Conservation (phyloP, 2,329 filamentous ascomycete species). For the Bipolaris oryzae region DNA sequence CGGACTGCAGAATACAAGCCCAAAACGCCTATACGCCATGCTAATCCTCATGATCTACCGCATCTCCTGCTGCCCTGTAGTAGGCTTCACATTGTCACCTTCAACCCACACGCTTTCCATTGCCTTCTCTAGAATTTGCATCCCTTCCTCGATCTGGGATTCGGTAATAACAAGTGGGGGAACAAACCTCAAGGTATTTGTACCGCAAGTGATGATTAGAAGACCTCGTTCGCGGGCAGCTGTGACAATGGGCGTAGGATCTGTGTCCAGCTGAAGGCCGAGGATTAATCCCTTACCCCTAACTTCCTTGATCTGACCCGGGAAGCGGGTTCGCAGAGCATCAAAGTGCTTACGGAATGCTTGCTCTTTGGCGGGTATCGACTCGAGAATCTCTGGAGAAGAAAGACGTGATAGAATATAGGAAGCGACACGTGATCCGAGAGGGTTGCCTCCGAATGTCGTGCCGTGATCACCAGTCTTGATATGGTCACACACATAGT, state of each 20-base stretch:
- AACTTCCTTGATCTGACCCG: slow-evolving; percentile 75
- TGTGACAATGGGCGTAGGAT: slow-evolving; percentile 76
- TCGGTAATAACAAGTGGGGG: slow-evolving; percentile 82
- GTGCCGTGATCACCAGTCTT: slow-evolving; percentile 86
- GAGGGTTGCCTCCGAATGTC: slow-evolving; percentile 90
- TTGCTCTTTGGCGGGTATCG: slow-evolving; percentile 71
- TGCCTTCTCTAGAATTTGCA: slow-evolving; percentile 75
- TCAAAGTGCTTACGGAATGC: slow-evolving; percentile 65
- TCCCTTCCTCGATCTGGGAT: slow-evolving; percentile 77
- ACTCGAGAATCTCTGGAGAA: slow-evolving; percentile 70
- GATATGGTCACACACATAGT: slow-evolving; percentile 71
- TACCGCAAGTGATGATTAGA: slow-evolving; percentile 89
- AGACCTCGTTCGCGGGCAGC: slow-evolving; percentile 87
- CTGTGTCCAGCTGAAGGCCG: slow-evolving; percentile 79
- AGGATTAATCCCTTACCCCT: slow-evolving; percentile 85
- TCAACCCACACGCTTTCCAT: slow-evolving; percentile 62
- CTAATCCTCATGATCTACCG: slow-evolving; percentile 21
- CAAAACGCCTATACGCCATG: slow-evolving; percentile 27
- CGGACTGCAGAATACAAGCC: not conserved
- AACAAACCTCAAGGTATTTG: slow-evolving; percentile 90
- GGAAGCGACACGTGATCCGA: slow-evolving; percentile 83
- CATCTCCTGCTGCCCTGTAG: slow-evolving; percentile 45
- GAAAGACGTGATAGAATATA: slow-evolving; percentile 81
- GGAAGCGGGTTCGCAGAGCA: slow-evolving; percentile 64
- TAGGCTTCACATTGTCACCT: slow-evolving; percentile 38